These are phyloP conservation scores for Aspergillus olivimuriae DNA, from an alignment of 495 filamentous ascomycete species.

Conservation along the genomic window DNA sequence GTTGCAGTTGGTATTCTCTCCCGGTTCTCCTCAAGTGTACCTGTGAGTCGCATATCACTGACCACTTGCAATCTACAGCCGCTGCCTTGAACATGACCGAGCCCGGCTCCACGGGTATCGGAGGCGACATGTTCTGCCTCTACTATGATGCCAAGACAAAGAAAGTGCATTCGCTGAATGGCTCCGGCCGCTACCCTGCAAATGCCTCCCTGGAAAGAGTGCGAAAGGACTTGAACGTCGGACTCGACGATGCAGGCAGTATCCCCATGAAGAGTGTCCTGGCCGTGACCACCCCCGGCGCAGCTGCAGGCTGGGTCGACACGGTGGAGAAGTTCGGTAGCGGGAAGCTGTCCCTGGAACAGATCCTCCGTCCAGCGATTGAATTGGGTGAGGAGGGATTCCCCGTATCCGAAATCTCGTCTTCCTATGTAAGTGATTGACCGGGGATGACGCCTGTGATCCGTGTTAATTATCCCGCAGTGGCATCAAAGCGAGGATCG, in stretches of 20 bases:
- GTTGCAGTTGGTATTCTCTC: conserved; percentile 74
- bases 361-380: conserved; percentile 80
- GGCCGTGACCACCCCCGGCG: conserved; percentile 80
- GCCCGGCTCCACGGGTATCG: conserved; percentile 90
- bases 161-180: conserved; percentile 80
- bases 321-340: conserved; percentile 88
- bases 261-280: conserved; percentile 77
- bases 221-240: conserved; percentile 60
- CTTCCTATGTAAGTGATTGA: conserved; percentile 54
- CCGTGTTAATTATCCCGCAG: conserved; percentile 29
- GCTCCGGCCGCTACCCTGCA: conserved; percentile 75
- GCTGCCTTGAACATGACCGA: conserved; percentile 92
- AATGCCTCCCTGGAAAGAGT: conserved; percentile 63
- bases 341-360: conserved; percentile 68
- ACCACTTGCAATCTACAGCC: conserved; percentile 32
- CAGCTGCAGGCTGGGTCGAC: conserved; percentile 92
- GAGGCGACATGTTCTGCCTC: conserved; percentile 96
- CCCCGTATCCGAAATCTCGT: conserved; percentile 75
- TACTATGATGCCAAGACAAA: conserved; percentile 81
- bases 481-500: conserved; percentile 57
- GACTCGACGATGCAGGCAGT: conserved; percentile 49
- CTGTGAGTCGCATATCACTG: too few relatives aligned
- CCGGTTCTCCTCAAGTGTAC: too few relatives aligned
- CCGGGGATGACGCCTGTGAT: too few relatives aligned
- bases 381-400: conserved; percentile 84